Conservation (phyloP, 2,329 filamentous ascomycete species). For the Neofusicoccum sp. region DNA sequence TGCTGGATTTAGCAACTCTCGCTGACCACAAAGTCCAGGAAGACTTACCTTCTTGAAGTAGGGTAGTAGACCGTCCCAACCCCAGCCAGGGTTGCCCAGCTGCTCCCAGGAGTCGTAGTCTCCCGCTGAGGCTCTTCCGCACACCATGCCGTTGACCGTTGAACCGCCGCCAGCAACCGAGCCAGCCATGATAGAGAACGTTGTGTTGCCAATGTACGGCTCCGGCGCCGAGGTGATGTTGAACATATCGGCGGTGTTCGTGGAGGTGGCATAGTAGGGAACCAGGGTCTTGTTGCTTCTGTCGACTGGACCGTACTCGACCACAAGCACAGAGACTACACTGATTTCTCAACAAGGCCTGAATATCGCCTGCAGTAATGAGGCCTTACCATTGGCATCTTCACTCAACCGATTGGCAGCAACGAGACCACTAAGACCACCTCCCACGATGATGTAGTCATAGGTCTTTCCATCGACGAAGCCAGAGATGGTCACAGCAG, state of each 20-base stretch:
- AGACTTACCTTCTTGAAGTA: conserved; percentile 28
- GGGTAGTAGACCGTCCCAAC: conserved; percentile 49
- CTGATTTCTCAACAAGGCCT: not conserved
- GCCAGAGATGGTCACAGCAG: not conserved
- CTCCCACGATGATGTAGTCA: conserved; percentile 34
- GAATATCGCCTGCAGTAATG: too few relatives aligned
- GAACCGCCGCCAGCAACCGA: conserved; percentile 42
- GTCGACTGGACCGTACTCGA: conserved; percentile 34
- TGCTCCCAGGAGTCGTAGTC: conserved; percentile 57
- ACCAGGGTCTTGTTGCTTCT: conserved; percentile 34
- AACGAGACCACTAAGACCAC: conserved; percentile 31
- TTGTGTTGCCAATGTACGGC: conserved; percentile 29
- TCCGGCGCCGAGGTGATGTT: conserved; percentile 32
- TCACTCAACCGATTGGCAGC: conserved; percentile 34
- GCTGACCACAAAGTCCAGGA: conserved; percentile 3
- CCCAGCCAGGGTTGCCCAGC: conserved; percentile 63
- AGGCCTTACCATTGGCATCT: conserved; percentile 30
- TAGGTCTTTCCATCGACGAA: conserved; percentile 25
- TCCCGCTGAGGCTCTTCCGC: conserved; percentile 33
- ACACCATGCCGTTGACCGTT: conserved; percentile 39
- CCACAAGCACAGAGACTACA: conserved; percentile 24
- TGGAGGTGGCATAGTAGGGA: conserved; percentile 2
- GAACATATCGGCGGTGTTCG: conserved; percentile 11
- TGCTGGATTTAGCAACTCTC: conserved; percentile 26
- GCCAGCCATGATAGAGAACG: conserved; percentile 34